Evolutionary conservation across 148 eudicot species (phyloP), one percentile per base, ranked within the genome.

Genomic region (Salicornia ramosissima): DNA sequence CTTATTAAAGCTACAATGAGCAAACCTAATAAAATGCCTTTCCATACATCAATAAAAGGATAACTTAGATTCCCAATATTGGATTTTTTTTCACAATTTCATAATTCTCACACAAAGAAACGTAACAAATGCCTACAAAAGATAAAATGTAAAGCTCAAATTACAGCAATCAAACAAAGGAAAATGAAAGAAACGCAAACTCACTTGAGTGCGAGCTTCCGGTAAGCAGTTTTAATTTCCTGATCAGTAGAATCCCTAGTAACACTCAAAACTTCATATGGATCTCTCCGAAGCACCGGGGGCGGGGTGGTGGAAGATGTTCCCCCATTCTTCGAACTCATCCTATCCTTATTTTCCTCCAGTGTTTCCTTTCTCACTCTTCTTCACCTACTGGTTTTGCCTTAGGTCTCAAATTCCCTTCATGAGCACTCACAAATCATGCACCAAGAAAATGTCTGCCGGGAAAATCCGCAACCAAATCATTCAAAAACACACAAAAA

Each of bases 191-290:
- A 52, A 52, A 28, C 7, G n/a, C 10, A 12, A 77, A 77, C 85
- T 77, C 77, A 93, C 98, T 93, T 93, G 71, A 93, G 97, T 58
- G 98, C 98, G 63, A 94, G 92, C 78, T 88, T 94, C 63, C 98
- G 84, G 57, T 94, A 94, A 75, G 98, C 95, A 64, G 90, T 80
- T 69, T 94, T 94, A 71, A 94, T 94, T 42, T 94, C 97, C 70
- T 88, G 96, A 66, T 94, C 98, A 68, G 86, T 69, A 2, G 97
- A 80, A 36, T 92, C 97, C 68, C 80, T 87, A 1, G 96, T 62
- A 63, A 94, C 92, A 46, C 78, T 73, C 75, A 94, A 79, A 57
- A 94, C 98, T 81, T 94, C 89, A 72, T 94, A 90, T 12, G 97
- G 98, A 75, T 90, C 97, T 65, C 89, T 80, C 51, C 97, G 85